Conservation (phyloP, 2,329 filamentous ascomycete genomes). For the Aspergillus clavatus region DNA sequence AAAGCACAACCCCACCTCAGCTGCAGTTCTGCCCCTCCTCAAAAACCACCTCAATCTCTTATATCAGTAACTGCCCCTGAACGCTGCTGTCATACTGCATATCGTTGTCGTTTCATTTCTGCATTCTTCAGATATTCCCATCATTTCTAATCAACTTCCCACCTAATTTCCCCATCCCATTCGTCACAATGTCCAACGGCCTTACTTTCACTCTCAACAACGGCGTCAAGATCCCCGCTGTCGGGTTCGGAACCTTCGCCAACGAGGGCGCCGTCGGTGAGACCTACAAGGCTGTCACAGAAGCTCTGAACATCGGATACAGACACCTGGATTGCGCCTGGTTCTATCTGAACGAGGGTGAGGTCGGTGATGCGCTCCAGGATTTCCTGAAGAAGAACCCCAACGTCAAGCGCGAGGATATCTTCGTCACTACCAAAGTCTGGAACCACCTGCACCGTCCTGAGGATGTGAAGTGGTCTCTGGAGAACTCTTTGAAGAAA, state of each 20-base stretch:
- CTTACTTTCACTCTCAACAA: slow-evolving; percentile 51
- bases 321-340: slow-evolving; percentile 54
- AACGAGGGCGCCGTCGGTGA: slow-evolving; percentile 60
- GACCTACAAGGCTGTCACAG: slow-evolving; percentile 51
- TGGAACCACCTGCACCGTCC: slow-evolving; percentile 50
- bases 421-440: slow-evolving; percentile 51
- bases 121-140: slow-evolving; percentile 3
- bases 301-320: slow-evolving; percentile 50
- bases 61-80: too few relatives aligned
- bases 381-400: slow-evolving; percentile 51
- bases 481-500: slow-evolving; percentile 58
- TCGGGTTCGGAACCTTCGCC: slow-evolving; percentile 63
- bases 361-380: slow-evolving; percentile 49
- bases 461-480: slow-evolving; percentile 47
- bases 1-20: background rate
- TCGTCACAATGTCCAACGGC: slow-evolving; percentile 54
- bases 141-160: background rate
- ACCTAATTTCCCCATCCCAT: too few relatives aligned
- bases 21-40: background rate
- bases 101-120: slow-evolving; percentile 2
- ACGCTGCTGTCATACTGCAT: background rate
- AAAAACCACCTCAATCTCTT: background rate
- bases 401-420: slow-evolving; percentile 46
- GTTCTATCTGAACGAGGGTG: slow-evolving; percentile 52
- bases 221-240: slow-evolving; percentile 56